phyloP scores from a whole-genome alignment of 805 yeast genomes.

The Nakazawaea sp. region DNA sequence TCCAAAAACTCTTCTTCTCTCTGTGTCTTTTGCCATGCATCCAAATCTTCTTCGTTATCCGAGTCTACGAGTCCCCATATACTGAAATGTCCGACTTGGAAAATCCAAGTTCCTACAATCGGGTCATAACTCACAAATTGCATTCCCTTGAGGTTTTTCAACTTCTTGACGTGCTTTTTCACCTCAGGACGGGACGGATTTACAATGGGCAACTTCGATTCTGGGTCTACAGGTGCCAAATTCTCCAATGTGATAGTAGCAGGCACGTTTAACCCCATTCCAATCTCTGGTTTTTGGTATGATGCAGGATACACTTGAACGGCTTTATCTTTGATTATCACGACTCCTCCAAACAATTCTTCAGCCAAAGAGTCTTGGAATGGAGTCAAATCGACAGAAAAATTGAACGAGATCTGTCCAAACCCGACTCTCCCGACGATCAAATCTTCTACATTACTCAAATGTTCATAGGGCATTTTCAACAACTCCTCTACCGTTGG shows the following conservation, averaged over 20 bases:
- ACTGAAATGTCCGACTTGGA: constrained; percentile 85
- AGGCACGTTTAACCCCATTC: constrained; percentile 69
- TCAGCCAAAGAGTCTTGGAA: constrained; percentile 34
- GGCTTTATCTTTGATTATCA: constrained; percentile 40
- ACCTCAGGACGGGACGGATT: constrained; percentile 32
- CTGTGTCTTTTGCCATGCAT: constrained; percentile 24
- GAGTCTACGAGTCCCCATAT: constrained; percentile 86
- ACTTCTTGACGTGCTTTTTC: constrained; percentile 39
- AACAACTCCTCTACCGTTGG: constrained; percentile 52
- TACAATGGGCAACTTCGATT: constrained; percentile 18
- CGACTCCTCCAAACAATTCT: constrained; percentile 31
- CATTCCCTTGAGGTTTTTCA: constrained; percentile 59
- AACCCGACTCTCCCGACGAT: constrained; percentile 60
- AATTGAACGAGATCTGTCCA: constrained; percentile 61
- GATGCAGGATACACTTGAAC: constrained; percentile 60
- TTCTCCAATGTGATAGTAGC: constrained; percentile 65
- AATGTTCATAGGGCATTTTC: constrained; percentile 34
- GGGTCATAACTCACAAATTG: constrained; percentile 78
- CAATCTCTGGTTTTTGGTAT: constrained; percentile 49
- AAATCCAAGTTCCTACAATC: constrained; percentile 67
- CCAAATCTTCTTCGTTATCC: constrained; percentile 49
- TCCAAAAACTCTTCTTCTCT: constrained; percentile 20
- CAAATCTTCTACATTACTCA: constrained; percentile 53
- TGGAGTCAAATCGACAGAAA: constrained; percentile 62
- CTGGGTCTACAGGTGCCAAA: constrained; percentile 38